phyloP scores from a whole-genome alignment of 2,329 filamentous ascomycete genomes.

The Akanthomyces dipterigenus region DNA sequence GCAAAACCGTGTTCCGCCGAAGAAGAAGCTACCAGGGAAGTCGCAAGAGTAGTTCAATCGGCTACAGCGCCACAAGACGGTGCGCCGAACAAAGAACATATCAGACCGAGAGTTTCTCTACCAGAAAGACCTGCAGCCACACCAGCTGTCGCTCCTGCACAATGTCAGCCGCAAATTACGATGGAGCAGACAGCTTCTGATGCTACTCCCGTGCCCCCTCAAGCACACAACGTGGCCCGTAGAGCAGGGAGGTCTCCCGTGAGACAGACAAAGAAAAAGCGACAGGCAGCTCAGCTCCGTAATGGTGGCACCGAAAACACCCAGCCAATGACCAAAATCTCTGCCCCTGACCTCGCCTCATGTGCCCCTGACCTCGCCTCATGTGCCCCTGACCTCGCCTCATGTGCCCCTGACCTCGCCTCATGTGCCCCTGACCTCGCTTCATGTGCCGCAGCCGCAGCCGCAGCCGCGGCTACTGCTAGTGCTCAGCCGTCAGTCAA shows the following conservation, averaged over 20 bases:
- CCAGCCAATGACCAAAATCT: not conserved
- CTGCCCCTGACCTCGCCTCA: not conserved
- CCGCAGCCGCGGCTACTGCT: not conserved
- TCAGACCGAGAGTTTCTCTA: not conserved
- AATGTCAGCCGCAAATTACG: not conserved
- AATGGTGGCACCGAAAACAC: not conserved
- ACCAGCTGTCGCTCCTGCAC: not conserved
- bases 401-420: not conserved
- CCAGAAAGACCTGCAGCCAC: not conserved
- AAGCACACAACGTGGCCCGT: not conserved
- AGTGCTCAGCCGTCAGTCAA: not conserved
- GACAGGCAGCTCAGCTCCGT: not conserved
- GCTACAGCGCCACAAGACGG: not conserved
- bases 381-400: not conserved
- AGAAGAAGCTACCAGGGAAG: not conserved
- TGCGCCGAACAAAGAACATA: not conserved
- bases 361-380: not conserved
- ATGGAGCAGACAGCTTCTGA: not conserved
- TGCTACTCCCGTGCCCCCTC: not conserved
- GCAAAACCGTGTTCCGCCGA: not conserved
- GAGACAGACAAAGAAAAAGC: not conserved
- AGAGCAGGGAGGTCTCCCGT: not conserved
- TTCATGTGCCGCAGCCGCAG: not conserved
- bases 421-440: not conserved
- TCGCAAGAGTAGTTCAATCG: not conserved